phyloP scores from a whole-genome alignment of 306 rosid genomes.

The Senna siamea region DNA sequence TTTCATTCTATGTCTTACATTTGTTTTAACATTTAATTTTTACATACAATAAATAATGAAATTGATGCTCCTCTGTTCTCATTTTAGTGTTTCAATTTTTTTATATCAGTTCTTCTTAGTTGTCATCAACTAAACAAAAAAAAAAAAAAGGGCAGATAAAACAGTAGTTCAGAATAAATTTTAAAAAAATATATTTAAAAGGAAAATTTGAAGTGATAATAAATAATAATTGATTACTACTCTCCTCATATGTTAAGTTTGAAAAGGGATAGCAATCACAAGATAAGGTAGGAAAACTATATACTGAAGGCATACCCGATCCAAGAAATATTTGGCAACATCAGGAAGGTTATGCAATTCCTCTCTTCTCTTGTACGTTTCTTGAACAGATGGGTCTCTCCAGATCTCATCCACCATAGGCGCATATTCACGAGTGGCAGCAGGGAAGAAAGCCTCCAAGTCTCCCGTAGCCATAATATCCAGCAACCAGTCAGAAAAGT shows the following conservation, averaged over 20 bases:
- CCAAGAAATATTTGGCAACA: conserved; percentile 83
- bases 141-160: too few relatives aligned
- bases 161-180: background rate
- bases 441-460: conserved; percentile 89
- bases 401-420: conserved; percentile 86
- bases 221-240: background rate
- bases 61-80: too few relatives aligned
- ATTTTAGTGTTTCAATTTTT: too few relatives aligned
- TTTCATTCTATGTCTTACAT: too few relatives aligned
- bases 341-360: conserved; percentile 86
- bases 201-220: background rate
- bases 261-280: background rate
- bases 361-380: conserved; percentile 81
- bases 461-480: conserved; percentile 90
- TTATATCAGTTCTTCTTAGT: too few relatives aligned
- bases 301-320: conserved; percentile 63
- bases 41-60: too few relatives aligned
- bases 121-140: too few relatives aligned
- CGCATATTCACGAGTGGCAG: conserved; percentile 97
- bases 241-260: background rate
- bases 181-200: background rate
- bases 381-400: conserved; percentile 89
- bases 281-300: conserved; percentile 2
- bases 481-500: conserved; percentile 90
- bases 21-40: too few relatives aligned